These are phyloP conservation scores for Monilinia polystroma DNA, from an alignment of 2,329 filamentous ascomycete species.

Conservation along the genomic window DNA sequence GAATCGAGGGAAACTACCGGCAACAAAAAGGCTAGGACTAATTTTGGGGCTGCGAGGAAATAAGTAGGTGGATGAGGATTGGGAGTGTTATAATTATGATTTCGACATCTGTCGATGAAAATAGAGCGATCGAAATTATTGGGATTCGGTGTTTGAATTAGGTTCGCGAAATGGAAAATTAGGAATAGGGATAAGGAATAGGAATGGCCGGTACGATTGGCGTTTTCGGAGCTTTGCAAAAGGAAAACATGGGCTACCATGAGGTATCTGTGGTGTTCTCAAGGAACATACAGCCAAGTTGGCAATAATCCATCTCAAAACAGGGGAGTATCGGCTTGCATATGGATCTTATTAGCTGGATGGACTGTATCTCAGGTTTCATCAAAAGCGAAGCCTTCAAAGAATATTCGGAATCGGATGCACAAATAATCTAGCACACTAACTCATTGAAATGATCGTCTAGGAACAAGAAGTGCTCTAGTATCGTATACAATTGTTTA, in stretches of 20 bases:
- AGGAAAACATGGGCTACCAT: background rate
- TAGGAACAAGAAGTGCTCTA: background rate
- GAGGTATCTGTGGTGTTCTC: slow-evolving; percentile 15
- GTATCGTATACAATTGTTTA: background rate
- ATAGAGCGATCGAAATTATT: background rate
- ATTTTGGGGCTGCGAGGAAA: slow-evolving; percentile 38
- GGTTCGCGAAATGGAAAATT: background rate
- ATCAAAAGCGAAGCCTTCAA: background rate
- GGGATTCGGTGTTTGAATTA: slow-evolving; percentile 10
- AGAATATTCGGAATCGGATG: background rate
- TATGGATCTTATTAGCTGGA: background rate
- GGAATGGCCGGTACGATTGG: slow-evolving; percentile 1
- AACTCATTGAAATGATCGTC: background rate
- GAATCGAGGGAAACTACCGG: slow-evolving; percentile 47
- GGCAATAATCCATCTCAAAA: background rate
- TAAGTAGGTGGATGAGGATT: slow-evolving; percentile 19
- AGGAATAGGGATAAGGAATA: background rate
- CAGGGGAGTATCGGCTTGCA: slow-evolving; percentile 1
- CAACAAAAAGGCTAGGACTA: slow-evolving; percentile 38
- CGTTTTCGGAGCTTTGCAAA: background rate
- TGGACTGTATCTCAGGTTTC: background rate
- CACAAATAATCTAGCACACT: background rate
- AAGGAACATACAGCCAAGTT: background rate
- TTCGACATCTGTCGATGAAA: background rate
- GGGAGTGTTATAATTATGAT: slow-evolving; percentile 9